Conservation (phyloP, 2,329 filamentous ascomycete species). For the Calonectria pseudoturangicola region DNA sequence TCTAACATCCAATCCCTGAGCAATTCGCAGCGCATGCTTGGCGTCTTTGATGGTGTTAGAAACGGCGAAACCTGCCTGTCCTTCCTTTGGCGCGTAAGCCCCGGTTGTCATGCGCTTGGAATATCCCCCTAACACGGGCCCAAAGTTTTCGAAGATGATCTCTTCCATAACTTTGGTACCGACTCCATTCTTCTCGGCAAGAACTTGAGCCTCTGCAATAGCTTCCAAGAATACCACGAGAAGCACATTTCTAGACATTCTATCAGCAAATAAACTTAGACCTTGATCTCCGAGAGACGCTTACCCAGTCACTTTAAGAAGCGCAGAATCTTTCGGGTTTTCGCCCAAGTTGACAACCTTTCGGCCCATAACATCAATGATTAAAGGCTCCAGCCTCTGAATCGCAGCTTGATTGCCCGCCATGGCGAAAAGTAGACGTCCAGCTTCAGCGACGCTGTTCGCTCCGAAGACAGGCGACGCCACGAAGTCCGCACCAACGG, state of each 20-base stretch:
- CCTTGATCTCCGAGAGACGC: fast-evolving
- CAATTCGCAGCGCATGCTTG: constrained; percentile 1
- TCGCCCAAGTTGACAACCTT: constrained; percentile 17
- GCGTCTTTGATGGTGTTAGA: constrained; percentile 17
- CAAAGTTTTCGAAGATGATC: constrained; percentile 17
- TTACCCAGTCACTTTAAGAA: constrained; percentile 15
- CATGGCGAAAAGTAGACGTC: constrained; percentile 10
- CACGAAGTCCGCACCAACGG: not conserved
- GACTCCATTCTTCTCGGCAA: constrained; percentile 7
- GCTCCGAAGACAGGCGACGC: constrained; percentile 2
- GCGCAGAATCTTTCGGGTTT: constrained; percentile 10
- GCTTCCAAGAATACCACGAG: constrained; percentile 6
- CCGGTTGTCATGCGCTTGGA: constrained; percentile 12
- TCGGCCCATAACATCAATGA: not conserved
- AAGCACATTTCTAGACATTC: not conserved
- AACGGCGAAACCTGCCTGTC: constrained; percentile 9
- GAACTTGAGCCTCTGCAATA: constrained; percentile 4
- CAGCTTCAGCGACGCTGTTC: constrained; percentile 10
- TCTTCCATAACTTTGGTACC: constrained; percentile 16
- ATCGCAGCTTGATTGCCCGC: constrained; percentile 1
- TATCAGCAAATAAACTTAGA: not conserved
- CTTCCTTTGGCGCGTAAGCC: constrained; percentile 9
- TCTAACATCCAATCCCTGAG: constrained; percentile 16
- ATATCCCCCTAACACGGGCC: constrained; percentile 4
- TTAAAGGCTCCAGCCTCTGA: constrained; percentile 11